Conservation (phyloP, 2,329 filamentous ascomycete species). For the Trichoderma citrinoviride region DNA sequence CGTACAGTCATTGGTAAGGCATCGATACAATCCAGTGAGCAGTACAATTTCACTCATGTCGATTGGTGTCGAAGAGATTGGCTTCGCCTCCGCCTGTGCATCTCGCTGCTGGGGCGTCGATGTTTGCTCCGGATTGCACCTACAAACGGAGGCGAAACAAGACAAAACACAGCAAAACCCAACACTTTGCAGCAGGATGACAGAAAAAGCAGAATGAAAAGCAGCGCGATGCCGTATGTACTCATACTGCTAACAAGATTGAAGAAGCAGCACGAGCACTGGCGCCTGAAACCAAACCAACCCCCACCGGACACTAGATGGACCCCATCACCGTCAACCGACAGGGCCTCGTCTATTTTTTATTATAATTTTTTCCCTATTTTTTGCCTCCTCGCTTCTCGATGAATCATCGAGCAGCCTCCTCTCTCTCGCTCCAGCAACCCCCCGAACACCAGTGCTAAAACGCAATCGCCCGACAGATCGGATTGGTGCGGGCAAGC, state of each 20-base stretch:
- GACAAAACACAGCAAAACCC: too few species aligned
- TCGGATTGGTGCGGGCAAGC: constrained; percentile 21
- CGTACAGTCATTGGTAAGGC: not conserved
- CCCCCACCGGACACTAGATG: not conserved
- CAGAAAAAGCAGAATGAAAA: not conserved
- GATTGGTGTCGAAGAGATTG: too few species aligned
- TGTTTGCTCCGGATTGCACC: not conserved
- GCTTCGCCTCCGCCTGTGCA: not conserved
- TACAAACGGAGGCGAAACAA: too few species aligned
- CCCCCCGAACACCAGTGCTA: constrained; percentile 13
- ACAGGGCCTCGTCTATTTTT: constrained; percentile 5
- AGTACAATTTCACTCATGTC: not conserved
- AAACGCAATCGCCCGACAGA: constrained; percentile 22
- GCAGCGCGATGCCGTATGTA: not conserved
- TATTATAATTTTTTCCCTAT: not conserved
- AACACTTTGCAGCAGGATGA: not conserved
- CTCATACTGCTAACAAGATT: too few species aligned
- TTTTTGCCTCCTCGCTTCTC: not conserved
- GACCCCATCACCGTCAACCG: not conserved
- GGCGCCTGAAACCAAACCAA: constrained; percentile 14
- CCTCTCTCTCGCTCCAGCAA: not conserved
- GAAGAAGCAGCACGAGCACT: not conserved
- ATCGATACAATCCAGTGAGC: not conserved
- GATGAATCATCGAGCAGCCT: not conserved
- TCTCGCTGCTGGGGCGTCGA: not conserved